Percentiles rank a stretch among this genome's conserved stretches.
Conservation (phyloP, 2,329 filamentous ascomycete species). For the Cordyceps cicadae region DNA sequence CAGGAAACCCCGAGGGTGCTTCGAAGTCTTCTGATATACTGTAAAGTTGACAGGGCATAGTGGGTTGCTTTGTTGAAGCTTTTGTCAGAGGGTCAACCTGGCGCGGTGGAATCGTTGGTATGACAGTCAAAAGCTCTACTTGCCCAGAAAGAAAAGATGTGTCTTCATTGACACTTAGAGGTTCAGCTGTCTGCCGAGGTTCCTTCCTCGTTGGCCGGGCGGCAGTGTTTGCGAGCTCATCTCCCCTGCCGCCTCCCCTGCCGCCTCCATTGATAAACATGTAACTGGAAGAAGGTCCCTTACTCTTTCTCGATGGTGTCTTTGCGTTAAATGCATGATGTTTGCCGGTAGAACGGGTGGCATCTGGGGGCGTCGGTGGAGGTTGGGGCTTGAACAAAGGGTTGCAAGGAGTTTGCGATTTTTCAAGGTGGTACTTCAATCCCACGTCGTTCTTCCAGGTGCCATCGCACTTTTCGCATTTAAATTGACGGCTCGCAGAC, state of each 20-base stretch:
- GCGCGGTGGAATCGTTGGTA: background rate
- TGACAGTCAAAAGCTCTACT: background rate
- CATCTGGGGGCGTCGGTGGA: conserved; percentile 14
- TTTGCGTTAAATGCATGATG: background rate
- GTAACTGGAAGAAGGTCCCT: background rate
- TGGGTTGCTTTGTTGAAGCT: background rate
- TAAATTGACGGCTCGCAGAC: conserved; percentile 24
- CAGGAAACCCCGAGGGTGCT: background rate
- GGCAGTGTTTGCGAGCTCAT: background rate
- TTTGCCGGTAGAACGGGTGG: background rate
- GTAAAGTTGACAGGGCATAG: no score
- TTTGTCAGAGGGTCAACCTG: conserved; percentile 9
- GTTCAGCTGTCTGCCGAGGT: conserved; percentile 6
- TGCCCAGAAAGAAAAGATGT: background rate
- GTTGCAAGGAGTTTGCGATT: conserved; percentile 47
- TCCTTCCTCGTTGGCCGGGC: background rate
- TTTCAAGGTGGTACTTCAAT: conserved; percentile 50
- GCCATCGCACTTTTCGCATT: conserved; percentile 45
- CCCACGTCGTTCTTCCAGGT: conserved; percentile 52
- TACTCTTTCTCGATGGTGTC: background rate
- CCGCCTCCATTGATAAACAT: background rate
- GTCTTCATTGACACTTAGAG: background rate
- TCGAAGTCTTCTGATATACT: background rate
- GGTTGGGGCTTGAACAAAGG: conserved; percentile 25
- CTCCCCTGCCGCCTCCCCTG: background rate